Base-by-base conservation (phyloP, 192 early-diverging fungal genomes). In the Allomyces arbusculus region DNA sequence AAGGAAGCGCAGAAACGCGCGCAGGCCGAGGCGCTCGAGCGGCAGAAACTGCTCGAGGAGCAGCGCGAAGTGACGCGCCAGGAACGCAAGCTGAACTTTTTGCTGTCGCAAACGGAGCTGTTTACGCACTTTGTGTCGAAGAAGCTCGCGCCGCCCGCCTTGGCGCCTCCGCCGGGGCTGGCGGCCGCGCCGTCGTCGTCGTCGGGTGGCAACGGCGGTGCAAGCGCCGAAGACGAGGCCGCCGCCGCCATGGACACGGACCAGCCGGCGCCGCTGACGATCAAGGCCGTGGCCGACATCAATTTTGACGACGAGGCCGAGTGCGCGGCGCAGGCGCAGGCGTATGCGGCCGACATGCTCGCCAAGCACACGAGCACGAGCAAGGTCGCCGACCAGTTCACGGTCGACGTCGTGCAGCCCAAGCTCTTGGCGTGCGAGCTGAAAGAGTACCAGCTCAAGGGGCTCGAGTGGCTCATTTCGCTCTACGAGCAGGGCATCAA, bases 121-220 rank as follows among this genome's bases (percentile, higher is more conserved):
- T 94, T 89, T 73, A 89, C 87, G 64, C 90, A 92, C 76, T 94
- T 94, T 76, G 84, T 92, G 62, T 89, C 88, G 65, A 84, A 84
- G 66, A 92, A 91, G 71, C 85, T 89, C 10, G 61, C 64, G 40
- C 10, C 20, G 20, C 64, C 64, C 28, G 64, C 44, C 0, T 5
- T 28, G 1, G 44, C 26, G 1, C 23, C 64, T 1, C 33, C 33
- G 33, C 33, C 33, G 61, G 66, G 45, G 4, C 75, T 67, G 28
- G 77, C 71, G 1, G 71, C 63, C 1, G 69, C 45, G 23, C 19
- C 62, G 19, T 20, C 66, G 24, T 63, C 28, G 4, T 40, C 33
- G 8, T 40, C 33, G 33, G 33, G 33, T 3, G 24, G 61, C 24
- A 68, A 50, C 22, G 65, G 12, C 11, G 62, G 64, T 20, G 55